Evolutionary conservation across 2,329 filamentous ascomycete genomes (phyloP).

Genomic region (Microdochium bolleyi): DNA sequence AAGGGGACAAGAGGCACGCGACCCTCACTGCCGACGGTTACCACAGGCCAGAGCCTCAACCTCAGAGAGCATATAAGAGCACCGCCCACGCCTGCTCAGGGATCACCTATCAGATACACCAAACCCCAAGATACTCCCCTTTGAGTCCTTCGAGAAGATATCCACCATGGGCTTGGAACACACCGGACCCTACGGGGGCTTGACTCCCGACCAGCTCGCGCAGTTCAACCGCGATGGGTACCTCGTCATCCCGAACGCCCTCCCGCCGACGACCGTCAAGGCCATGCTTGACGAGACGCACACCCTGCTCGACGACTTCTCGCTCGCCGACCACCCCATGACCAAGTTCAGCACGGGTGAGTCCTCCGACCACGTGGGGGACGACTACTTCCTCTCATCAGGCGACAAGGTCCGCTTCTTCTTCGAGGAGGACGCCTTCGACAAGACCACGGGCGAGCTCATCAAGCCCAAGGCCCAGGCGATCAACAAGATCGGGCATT

Average conservation of each 20-base stretch:
- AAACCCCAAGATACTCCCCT: too few species aligned
- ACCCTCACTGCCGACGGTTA: background rate
- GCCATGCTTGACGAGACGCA: conserved; percentile 68
- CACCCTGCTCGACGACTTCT: conserved; percentile 65
- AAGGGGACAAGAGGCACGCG: background rate
- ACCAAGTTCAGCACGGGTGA: conserved; percentile 87
- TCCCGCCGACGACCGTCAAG: conserved; percentile 56
- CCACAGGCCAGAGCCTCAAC: background rate
- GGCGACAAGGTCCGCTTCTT: conserved; percentile 95
- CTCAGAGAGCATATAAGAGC: background rate
- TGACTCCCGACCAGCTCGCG: conserved; percentile 63
- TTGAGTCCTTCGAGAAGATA: too few species aligned
- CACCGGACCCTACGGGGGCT: conserved; percentile 32
- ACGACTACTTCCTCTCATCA: conserved; percentile 86
- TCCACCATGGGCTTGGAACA: too few species aligned
- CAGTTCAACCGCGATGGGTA: conserved; percentile 80
- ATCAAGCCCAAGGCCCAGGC: conserved; percentile 73
- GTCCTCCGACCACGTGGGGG: conserved; percentile 72
- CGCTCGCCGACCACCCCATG: conserved; percentile 79
- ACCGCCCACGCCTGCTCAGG: background rate
- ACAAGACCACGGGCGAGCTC: conserved; percentile 49
- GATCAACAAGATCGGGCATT: conserved; percentile 85
- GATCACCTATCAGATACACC: background rate
- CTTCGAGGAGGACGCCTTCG: conserved; percentile 91
- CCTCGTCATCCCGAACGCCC: conserved; percentile 74